Base-by-base conservation (phyloP, 108 stramenopile genomes). In the Nannochloropsis gaditana region DNA sequence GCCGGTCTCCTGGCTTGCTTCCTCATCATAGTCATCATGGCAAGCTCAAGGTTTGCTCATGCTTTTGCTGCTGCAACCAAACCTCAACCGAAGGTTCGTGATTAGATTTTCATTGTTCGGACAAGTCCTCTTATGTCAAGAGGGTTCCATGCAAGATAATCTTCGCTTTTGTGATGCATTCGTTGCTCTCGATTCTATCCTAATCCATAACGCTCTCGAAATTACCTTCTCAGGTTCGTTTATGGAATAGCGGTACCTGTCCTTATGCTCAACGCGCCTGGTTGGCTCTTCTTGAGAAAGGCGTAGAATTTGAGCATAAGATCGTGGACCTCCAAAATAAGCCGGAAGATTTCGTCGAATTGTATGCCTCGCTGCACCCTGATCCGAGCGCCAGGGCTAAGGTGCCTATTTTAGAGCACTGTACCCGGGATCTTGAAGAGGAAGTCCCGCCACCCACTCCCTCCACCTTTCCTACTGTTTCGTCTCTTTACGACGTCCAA, bases 181-280 rank as follows among this genome's bases (percentile, higher is more conserved):
- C 59, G 59, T 73, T 8, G 59, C 59, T n/a, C 59, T 50, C 15
- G 10, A 50, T 50, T 50, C 59, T n/a, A 2, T 73, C 59, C 59
- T 73, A 4, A 8, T 5, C 8, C n/a, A 3, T 8, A 8, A 15
- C 59, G 19, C 6, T 73, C 8, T 1, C 59, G n/a, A 73, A 73
- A 5, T 2, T 6, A 15, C 59, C 59, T n/a, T 73, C 59, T n/a
- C n/a, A 73, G 59, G 59, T 73, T n/a, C 59, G 59, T 6, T 41
- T 83, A 17, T 83, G 83, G 83, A 45, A 31, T 21, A 47, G 45
- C 45, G 83, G 21, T 21, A 47, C 83, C 43, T 83, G 83, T 9
- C 83, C 83, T 8, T 83, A 83, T n/a, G 83, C 83, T 9, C 83
- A 83, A 0, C 83, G 83, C 45, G 45, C 83, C 19, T 47, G 83